Conservation (phyloP, 306 rosid genomes). For the Potentilla sterilis region DNA sequence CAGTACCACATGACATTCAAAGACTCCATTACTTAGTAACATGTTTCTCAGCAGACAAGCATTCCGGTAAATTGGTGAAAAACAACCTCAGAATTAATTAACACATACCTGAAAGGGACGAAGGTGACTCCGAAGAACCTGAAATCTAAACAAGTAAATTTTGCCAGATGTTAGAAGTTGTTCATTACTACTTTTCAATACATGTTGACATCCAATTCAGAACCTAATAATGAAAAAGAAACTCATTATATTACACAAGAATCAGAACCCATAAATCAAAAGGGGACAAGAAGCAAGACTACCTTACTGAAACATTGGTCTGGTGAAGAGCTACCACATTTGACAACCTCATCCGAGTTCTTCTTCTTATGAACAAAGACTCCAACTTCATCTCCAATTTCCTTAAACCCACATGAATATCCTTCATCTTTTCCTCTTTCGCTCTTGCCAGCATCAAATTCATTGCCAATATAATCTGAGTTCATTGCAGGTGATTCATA, state of each 20-base stretch:
- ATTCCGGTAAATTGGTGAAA: too few species aligned
- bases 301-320: conserved; percentile 38
- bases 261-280: neutral
- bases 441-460: neutral
- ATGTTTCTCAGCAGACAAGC: too few species aligned
- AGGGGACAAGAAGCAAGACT: neutral
- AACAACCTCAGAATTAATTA: too few species aligned
- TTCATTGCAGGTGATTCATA: conserved; percentile 59
- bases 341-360: conserved; percentile 10
- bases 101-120: conserved; percentile 57
- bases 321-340: conserved; percentile 21
- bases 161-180: neutral
- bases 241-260: neutral
- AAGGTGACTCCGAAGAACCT: conserved; percentile 38
- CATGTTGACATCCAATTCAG: conserved; percentile 1
- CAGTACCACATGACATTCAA: too few species aligned
- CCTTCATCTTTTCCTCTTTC: conserved; percentile 16
- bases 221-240: neutral
- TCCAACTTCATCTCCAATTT: conserved; percentile 21
- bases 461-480: conserved; percentile 28
- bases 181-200: neutral
- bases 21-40: too few species aligned
- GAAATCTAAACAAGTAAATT: conserved; percentile 28
- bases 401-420: conserved; percentile 17
- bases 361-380: conserved; percentile 25